Base-by-base conservation (phyloP, 2,329 filamentous ascomycete genomes). In the Colletotrichum sp. region DNA sequence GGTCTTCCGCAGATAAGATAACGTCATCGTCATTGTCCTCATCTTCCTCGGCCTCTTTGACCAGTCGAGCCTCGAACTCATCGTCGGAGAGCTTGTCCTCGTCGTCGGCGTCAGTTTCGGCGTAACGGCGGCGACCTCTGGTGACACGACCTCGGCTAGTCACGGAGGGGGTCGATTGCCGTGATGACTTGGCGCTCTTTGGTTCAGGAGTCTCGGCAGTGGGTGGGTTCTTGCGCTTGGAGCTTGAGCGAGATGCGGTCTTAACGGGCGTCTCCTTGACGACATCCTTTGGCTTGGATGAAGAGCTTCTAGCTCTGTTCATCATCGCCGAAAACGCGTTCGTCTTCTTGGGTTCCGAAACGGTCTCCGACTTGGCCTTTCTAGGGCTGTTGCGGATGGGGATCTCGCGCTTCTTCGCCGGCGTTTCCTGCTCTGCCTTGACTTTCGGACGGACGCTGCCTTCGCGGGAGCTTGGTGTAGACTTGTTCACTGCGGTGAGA, bases 1-100 rank as follows among this genome's bases (percentile, higher is more conserved):
- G 86, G 58, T 95, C 94, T 77, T 94, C 93, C 3, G 87, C 84
- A 1, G 88, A 86, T 48, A 88, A 81, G 3, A 83, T 79, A 1
- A 80, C 80, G 15, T 83, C 81, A 21, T 81, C 74, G 3, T 85
- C 81, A 1, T 85, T 83, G 0, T 83, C 81, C 1, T 88, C 85
- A 13, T 86, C 85, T 1, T 85, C 82, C 2, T 83, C 85, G 28
- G 92, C 85, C 75, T 94, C 92, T 4, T 92, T 87, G 8, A 94
- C 93, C 2, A 98, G 87, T 78, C 94, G 94, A 0, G 92, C 90
- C 82, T 98, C 96, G 81, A 97, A 99, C 78, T 95, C 93, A 34
- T 94, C 91, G 78, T 99, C 96, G 8, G 94, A 96, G 12, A 98
- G 86, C 77, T 86, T 84, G 34, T 92, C 90, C 15, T 75, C 74